These are phyloP conservation scores for Fusarium pseudocircinatum DNA, from an alignment of 2,329 filamentous ascomycete genomes.

Conservation along the genomic window DNA sequence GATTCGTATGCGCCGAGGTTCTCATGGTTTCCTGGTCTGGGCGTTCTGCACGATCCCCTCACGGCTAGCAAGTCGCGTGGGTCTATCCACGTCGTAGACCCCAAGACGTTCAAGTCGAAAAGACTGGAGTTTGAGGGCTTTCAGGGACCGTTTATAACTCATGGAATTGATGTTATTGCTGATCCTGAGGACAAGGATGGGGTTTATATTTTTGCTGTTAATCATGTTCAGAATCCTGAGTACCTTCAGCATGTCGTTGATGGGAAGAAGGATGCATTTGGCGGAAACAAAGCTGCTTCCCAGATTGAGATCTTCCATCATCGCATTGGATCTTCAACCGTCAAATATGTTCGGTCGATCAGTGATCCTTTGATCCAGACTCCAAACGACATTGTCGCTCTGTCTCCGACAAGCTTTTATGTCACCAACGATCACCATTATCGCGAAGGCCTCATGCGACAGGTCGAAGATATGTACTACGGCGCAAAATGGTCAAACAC, in stretches of 20 bases:
- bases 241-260: slow-evolving; percentile 36
- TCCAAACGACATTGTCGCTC: slow-evolving; percentile 66
- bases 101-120: slow-evolving; percentile 42
- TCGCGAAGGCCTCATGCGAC: slow-evolving; percentile 56
- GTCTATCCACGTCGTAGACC: slow-evolving; percentile 63
- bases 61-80: slow-evolving; percentile 51
- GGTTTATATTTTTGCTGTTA: slow-evolving; percentile 69
- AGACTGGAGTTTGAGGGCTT: slow-evolving; percentile 61
- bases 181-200: slow-evolving; percentile 53
- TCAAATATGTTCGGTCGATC: slow-evolving; percentile 62
- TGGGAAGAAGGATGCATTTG: slow-evolving; percentile 33
- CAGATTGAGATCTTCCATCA: slow-evolving; percentile 69
- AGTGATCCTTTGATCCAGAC: slow-evolving; percentile 62
- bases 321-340: slow-evolving; percentile 52
- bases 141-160: slow-evolving; percentile 62
- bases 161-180: slow-evolving; percentile 68
- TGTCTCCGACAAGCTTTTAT: slow-evolving; percentile 59
- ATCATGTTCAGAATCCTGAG: slow-evolving; percentile 63
- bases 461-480: slow-evolving; percentile 57
- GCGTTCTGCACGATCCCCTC: slow-evolving; percentile 52
- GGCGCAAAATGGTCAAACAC: slow-evolving; percentile 59
- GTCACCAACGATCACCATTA: slow-evolving; percentile 70
- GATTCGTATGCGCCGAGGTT: slow-evolving; percentile 53
- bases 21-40: slow-evolving; percentile 63
- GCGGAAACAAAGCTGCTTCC: slow-evolving; percentile 54